phyloP scores from a whole-genome alignment of 176 grass and related monocot genomes.

The Rhipidocladum racemiflorum region DNA sequence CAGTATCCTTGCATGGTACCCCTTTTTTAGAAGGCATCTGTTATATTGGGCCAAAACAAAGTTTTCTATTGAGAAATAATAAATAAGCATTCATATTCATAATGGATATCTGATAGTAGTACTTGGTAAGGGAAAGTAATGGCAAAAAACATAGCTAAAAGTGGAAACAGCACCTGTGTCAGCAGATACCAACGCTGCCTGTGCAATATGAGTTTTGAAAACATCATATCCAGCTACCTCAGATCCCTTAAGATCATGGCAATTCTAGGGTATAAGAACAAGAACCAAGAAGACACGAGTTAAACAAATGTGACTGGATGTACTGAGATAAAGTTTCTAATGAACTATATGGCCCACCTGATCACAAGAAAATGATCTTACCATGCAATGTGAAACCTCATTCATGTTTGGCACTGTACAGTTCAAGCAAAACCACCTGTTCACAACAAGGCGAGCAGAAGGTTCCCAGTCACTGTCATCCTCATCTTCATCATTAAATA shows the following conservation, averaged over 20 bases:
- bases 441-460: constrained; percentile 38
- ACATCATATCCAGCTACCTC: constrained; percentile 60
- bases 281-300: constrained; percentile 22
- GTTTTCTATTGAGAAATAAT: not conserved
- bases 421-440: constrained; percentile 81
- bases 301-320: constrained; percentile 28
- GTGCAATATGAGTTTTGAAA: constrained; percentile 52
- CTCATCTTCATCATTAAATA: constrained; percentile 73
- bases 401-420: constrained; percentile 70
- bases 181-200: constrained; percentile 44
- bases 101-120: not conserved
- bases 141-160: constrained; percentile 19
- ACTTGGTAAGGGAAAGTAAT: constrained; percentile 11
- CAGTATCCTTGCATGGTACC: not conserved
- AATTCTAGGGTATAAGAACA: constrained; percentile 50
- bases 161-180: constrained; percentile 47
- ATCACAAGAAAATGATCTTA: constrained; percentile 32
- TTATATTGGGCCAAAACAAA: not conserved
- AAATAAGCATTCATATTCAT: constrained; percentile 4
- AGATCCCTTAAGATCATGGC: constrained; percentile 56
- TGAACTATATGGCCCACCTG: not conserved
- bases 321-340: constrained; percentile 4
- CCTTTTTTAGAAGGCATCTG: not conserved
- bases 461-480: constrained; percentile 90
- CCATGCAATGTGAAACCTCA: constrained; percentile 46